These are phyloP conservation scores for Urochloa ruziziensis DNA, from an alignment of 176 grass and related monocot genomes.

Conservation along the genomic window DNA sequence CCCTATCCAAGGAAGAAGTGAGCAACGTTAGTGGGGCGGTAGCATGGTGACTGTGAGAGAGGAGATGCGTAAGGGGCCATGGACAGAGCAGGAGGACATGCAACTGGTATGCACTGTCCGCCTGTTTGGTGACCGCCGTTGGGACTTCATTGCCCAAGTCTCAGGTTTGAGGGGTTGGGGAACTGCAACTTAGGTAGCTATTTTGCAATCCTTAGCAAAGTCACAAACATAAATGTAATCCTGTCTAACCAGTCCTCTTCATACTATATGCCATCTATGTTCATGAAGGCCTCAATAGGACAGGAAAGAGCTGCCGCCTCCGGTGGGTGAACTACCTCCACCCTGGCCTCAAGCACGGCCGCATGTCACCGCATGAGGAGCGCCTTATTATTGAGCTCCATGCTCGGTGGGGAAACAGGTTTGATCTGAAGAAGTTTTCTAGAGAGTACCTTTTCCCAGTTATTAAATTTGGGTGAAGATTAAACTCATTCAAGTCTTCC, in stretches of 20 bases:
- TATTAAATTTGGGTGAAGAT: background rate
- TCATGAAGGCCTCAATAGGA: constrained; percentile 71
- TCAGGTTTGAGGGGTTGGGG: constrained; percentile 99
- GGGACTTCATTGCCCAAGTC: constrained; percentile 97
- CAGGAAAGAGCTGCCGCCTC: constrained; percentile 85
- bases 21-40: constrained; percentile 23
- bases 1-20: constrained; percentile 33
- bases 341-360: constrained; percentile 80
- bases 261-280: constrained; percentile 9
- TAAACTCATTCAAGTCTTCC: constrained; percentile 2
- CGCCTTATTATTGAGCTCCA: constrained; percentile 72
- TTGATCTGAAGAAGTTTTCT: constrained; percentile 1
- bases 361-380: constrained; percentile 80
- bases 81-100: constrained; percentile 88
- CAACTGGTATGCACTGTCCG: constrained; percentile 88
- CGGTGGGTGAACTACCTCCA: constrained; percentile 93
- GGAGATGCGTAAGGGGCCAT: constrained; percentile 76
- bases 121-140: constrained; percentile 89
- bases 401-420: constrained; percentile 89
- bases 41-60: constrained; percentile 76
- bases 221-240: constrained; percentile 16
- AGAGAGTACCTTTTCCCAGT: background rate
- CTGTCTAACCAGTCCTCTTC: constrained; percentile 37
- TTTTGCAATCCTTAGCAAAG: constrained; percentile 50
- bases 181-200: constrained; percentile 57